These are phyloP conservation scores for Chimonanthus praecox DNA, from an alignment of 164 flowering plant species.

Conservation along the genomic window DNA sequence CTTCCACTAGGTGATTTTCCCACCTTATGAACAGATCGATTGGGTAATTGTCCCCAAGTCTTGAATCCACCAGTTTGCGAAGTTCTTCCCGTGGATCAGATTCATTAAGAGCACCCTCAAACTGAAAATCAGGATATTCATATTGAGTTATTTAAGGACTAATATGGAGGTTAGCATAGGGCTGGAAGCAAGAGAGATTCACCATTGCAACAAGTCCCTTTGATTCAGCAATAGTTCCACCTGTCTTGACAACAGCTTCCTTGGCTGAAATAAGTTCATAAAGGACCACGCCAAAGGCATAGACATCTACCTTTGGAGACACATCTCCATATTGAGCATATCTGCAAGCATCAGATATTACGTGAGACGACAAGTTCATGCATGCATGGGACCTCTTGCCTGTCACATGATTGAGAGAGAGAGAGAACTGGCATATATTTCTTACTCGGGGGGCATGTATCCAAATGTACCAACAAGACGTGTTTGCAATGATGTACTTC, in stretches of 20 bases:
- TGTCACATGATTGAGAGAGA: neutral
- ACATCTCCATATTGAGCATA: constrained; percentile 85
- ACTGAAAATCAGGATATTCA: constrained; percentile 36
- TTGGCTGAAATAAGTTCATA: constrained; percentile 85
- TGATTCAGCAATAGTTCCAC: constrained; percentile 43
- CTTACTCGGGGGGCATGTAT: constrained; percentile 98
- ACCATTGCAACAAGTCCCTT: constrained; percentile 81
- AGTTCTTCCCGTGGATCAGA: constrained; percentile 51
- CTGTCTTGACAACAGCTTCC: constrained; percentile 60
- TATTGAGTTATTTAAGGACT: neutral
- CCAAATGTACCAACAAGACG: constrained; percentile 94
- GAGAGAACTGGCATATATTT: neutral
- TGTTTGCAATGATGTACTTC: constrained; percentile 56
- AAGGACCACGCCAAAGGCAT: constrained; percentile 91
- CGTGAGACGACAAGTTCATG: neutral
- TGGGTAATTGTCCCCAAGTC: constrained; percentile 66
- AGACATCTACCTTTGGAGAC: constrained; percentile 87
- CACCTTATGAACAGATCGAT: constrained; percentile 70
- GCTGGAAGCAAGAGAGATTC: constrained; percentile 3
- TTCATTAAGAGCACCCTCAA: constrained; percentile 56
- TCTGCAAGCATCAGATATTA: constrained; percentile 30
- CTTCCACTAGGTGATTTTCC: neutral
- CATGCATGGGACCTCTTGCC: neutral
- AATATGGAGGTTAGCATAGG: neutral
- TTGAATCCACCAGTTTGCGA: constrained; percentile 52